Evolutionary conservation across 2,329 filamentous ascomycete genomes (phyloP), one percentile per base, ranked within the genome.

Genomic region (Aspergillus neoniger): DNA sequence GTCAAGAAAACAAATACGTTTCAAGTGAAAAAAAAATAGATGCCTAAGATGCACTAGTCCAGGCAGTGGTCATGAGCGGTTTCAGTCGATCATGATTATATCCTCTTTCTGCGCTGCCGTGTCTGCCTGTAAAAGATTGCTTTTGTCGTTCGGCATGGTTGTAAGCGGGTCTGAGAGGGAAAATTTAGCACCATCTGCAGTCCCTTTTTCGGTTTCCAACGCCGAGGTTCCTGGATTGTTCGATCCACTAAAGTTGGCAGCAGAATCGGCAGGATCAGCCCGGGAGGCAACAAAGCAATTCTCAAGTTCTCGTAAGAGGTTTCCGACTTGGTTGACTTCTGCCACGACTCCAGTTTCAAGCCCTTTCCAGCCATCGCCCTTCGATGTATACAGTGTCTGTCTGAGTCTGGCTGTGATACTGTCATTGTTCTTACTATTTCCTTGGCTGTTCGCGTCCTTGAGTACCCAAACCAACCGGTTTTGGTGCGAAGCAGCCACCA

Each of bases 291-390:
- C 49, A 19, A 77, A 65, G 57, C 69, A 75, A 51, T 64, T 66
- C 55, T 76, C 70, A 28, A 77, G 65, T 57, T 70, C 67, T 23
- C 58, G 61, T 47, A 79, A 57, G 17, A 79, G 67, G 52, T 71
- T 70, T 25, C 68, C 70, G 17, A 77, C 66, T 55, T 71, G 72
- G 30, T 71, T 69, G 36, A 69, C 65, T 23, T 71, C 67, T 12
- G 75, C 72, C 32, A 77, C 68, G 32, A 70, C 75, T 15, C 77
- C 77, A 60, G 72, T 74, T 10, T 73, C 76, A 14, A 78, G 66
- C 12, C 77, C 77, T 49, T 69, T 72, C 77, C 77, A 79, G 5
- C 76, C 76, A 53, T 76, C 65, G 38, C 76, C 76, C 41, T 69
- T 73, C 3, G 72, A 70, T 36, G 69, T 68, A 61, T 76, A 78